Conservation (phyloP, 208 protist species). For the Leptomonas pyrrhocoris region DNA sequence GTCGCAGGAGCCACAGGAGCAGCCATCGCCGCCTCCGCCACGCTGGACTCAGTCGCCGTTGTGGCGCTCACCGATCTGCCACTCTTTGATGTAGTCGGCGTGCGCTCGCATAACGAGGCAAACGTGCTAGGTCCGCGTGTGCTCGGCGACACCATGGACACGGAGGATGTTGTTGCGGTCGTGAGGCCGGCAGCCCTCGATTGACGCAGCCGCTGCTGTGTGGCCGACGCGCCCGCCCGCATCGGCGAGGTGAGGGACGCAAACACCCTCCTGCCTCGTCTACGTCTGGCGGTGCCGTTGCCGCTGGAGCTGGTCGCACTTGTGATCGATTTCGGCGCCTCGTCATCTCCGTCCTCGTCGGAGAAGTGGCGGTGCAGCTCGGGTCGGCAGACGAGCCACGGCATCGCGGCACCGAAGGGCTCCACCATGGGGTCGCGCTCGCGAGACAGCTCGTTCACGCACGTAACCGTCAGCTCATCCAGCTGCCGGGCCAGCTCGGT, state of each 20-base stretch:
- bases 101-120: slow-evolving; percentile 8
- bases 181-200: not conserved
- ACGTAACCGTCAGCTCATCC: slow-evolving; percentile 22
- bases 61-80: slow-evolving; percentile 10
- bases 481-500: slow-evolving; percentile 29
- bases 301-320: not conserved
- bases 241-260: not conserved
- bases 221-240: not conserved
- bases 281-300: not conserved
- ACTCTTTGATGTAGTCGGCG: not conserved
- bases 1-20: not conserved
- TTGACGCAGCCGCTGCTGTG: not conserved
- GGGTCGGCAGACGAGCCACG: not conserved
- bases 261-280: no score
- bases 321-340: not conserved
- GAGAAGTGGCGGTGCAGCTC: slow-evolving; percentile 3
- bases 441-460: slow-evolving; percentile 16
- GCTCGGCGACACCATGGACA: slow-evolving; percentile 5
- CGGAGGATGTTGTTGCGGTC: not conserved
- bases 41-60: not conserved
- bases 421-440: not conserved
- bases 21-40: not conserved
- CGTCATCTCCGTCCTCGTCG: not conserved
- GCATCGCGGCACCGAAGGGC: slow-evolving; percentile 14
- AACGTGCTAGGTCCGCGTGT: not conserved